A percentile compares a stretch with the other conserved stretches of the same genome.
Evolutionary conservation across 768 basidiomycete species (phyloP).

Genomic region (Postia placenta): DNA sequence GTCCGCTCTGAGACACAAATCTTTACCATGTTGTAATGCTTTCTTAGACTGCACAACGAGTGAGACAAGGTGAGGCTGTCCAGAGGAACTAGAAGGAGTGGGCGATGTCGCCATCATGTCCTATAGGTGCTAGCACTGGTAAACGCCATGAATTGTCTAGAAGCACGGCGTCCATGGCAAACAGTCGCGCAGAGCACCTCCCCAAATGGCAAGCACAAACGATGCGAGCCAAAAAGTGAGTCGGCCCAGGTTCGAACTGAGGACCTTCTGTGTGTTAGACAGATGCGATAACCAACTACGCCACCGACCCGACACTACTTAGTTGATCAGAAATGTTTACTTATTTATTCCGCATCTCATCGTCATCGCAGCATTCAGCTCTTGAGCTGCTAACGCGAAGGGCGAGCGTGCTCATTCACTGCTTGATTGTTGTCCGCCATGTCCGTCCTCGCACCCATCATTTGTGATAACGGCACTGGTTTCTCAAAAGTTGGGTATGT

Average conservation of each 20-base stretch:
- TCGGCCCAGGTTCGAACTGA: conserved; percentile 62
- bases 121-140: too few species aligned
- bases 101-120: neutral
- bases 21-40: conserved; percentile 72
- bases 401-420: too few species aligned
- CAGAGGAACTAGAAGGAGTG: conserved; percentile 9
- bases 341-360: too few species aligned
- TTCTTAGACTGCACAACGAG: conserved; percentile 80
- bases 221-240: conserved; percentile 19
- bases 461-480: conserved; percentile 97
- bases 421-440: conserved; percentile 32
- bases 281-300: conserved; percentile 83
- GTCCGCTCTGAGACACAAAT: conserved; percentile 66
- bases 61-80: conserved; percentile 62
- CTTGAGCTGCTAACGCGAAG: too few species aligned
- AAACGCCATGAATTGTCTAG: too few species aligned
- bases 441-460: conserved; percentile 88
- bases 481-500: conserved; percentile 94
- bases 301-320: conserved; percentile 49
- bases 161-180: too few species aligned
- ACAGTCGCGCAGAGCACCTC: too few species aligned
- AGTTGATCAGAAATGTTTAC: neutral
- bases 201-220: too few species aligned
- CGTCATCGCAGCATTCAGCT: too few species aligned
- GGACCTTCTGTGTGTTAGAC: conserved; percentile 77